Base-by-base conservation (phyloP, 2,329 filamentous ascomycete species). In the Ophiostoma novo-ulmi region DNA sequence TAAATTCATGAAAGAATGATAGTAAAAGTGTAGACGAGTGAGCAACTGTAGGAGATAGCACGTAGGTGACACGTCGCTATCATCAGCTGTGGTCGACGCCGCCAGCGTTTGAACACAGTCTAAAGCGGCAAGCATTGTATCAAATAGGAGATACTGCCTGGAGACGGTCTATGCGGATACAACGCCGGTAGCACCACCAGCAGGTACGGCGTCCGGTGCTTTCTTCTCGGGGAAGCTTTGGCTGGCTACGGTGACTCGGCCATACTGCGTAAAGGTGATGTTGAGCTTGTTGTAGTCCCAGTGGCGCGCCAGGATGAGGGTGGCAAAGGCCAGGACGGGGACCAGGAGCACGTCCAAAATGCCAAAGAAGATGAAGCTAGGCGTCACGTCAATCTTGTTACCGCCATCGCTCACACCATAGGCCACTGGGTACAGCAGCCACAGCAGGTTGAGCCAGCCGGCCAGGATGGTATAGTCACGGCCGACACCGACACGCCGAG, bases 181-280 rank as follows among this genome's bases (percentile, higher is more conserved):
- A 7, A 61, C 36, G 26, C 36, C 63, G 20, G 36, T 20, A 22
- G 35, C 67, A 6, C 35, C 36, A 7, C 20, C 52, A 11, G 44
- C 68, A 39, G 61, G 61, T 5, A 17, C 61, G 17, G 58, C 74
- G 20, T 75, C 74, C 7, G 74, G 52, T 13, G 65, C 71, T 55
- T 75, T 73, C 79, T 85, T 85, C 78, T 85, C 83, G 66, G 82
- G 82, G 77, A 80, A 83, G 64, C 78, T 76, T n/a, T 81, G 81
- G 14, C 75, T 74, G 10, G 74, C 74, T n/a, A 79, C 75, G n/a
- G 76, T 75, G 31, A 85, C 83, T 22, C 84, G 82, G 69, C 84
- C 84, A 74, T 85, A 85, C 76, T 86, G 84, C 31, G 84, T 87
- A 73, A 87, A 87, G 71, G 81, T 80, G 58, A 87, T 76, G 77